phyloP scores from a whole-genome alignment of 139 green algal species.

The Chlamydomonas eustigma region DNA sequence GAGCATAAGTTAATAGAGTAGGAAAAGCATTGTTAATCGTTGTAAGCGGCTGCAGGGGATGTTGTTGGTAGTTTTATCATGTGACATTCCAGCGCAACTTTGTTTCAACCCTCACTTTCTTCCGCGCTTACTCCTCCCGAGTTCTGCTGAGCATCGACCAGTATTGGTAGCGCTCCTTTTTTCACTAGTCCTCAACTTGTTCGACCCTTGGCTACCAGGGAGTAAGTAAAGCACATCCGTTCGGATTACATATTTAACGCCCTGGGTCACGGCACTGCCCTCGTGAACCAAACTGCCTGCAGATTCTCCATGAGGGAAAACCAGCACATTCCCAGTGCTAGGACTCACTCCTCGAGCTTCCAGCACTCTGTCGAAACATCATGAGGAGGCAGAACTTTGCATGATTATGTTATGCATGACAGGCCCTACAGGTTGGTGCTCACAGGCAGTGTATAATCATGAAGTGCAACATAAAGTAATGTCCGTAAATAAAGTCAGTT shows the following conservation, averaged over 20 bases:
- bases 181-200: not conserved
- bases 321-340: constrained; percentile 37
- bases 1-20: no score
- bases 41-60: not conserved
- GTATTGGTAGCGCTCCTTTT: no score
- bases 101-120: not conserved
- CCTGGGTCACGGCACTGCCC: constrained; percentile 25
- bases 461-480: not conserved
- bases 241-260: constrained; percentile 38
- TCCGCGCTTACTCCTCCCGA: not conserved
- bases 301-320: constrained; percentile 57
- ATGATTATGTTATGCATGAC: constrained; percentile 1
- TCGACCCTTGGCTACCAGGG: not conserved
- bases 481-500: not conserved
- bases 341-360: constrained; percentile 38
- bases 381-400: not conserved
- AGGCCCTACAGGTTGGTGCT: no score
- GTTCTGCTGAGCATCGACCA: no score
- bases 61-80: not conserved
- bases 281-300: constrained; percentile 39
- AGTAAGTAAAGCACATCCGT: constrained; percentile 59
- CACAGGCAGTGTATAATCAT: no score
- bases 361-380: constrained; percentile 4
- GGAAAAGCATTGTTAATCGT: no score
- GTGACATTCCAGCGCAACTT: not conserved